These are phyloP conservation scores for Fusarium mundagurra DNA, from an alignment of 2,329 filamentous ascomycete genomes.

Conservation along the genomic window DNA sequence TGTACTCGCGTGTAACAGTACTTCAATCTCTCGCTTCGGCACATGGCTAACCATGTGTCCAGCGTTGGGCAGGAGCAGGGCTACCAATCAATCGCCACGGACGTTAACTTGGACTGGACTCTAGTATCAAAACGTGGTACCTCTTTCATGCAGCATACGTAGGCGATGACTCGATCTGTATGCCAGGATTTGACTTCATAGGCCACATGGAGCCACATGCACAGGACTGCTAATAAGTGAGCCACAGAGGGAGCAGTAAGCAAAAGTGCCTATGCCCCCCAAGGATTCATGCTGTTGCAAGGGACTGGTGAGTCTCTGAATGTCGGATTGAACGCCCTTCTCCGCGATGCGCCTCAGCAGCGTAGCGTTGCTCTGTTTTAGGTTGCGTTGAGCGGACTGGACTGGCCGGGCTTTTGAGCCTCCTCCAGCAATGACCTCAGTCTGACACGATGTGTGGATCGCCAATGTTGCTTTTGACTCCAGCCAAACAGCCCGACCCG, in stretches of 20 bases:
- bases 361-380: neutral
- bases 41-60: constrained; percentile 41
- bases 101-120: neutral
- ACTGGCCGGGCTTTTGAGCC: constrained; percentile 33
- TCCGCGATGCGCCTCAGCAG: constrained; percentile 19
- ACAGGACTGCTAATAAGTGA: neutral
- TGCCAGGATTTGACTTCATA: constrained; percentile 8
- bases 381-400: neutral
- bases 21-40: constrained; percentile 22
- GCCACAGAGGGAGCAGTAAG: neutral
- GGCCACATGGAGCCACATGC: constrained; percentile 6
- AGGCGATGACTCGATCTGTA: constrained; percentile 4
- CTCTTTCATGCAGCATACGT: neutral
- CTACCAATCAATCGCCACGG: constrained; percentile 32
- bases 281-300: constrained; percentile 8
- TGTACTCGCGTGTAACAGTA: constrained; percentile 24
- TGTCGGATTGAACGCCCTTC: constrained; percentile 8
- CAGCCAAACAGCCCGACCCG: constrained; percentile 23
- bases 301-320: constrained; percentile 20
- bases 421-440: constrained; percentile 39
- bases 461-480: constrained; percentile 24
- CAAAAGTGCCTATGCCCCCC: constrained; percentile 11
- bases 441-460: constrained; percentile 41
- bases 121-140: constrained; percentile 2
- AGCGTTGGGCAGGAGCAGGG: constrained; percentile 28